Evolutionary conservation across 495 filamentous ascomycete genomes (phyloP), one percentile per base, ranked within the genome.

Genomic region (Trichoderma erinaceum): DNA sequence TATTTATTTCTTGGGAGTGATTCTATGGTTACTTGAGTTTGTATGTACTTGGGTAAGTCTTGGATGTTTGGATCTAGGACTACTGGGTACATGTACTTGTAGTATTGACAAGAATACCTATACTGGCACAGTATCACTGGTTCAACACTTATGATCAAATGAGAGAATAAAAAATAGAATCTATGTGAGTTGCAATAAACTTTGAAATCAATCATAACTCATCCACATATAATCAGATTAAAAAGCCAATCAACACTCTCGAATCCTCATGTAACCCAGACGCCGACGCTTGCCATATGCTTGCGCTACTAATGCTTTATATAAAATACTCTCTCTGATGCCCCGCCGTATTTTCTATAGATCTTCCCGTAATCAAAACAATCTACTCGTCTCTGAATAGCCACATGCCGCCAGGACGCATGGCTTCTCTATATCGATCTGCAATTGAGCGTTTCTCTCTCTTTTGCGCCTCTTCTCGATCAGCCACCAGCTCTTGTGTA

Each of bases 381-480:
- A 23, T 65, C 77, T 75, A 89, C 76, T 96, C 92, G 78, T 97
- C 93, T 70, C 87, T 84, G 76, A 94, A 96, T 7, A 88, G 75
- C 89, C 89, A 97, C 64, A 82, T 79, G 1, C 92, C 92, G 4
- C 84, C 87, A 21, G 83, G 81, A 43, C 90, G 85, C 89, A 90
- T 89, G 16, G 95, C 93, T 71, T 97, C 93, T 66, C 85, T 82
- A 77, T 89, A 89, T 72, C 92, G 84, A 73, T 93, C 88, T 68
- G 89, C 83, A 4, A 97, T 81, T 70, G 86, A 83, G 52, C 84
- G 77, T 68, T 83, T 80, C 74, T 87, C 87, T 69, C 85, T 73
- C 70, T 77, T 79, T 50, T 79, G 76, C 8, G 88, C 90, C 72
- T 87, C 86, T 73, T 83, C 80, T 63, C 83, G 85, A 69, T 92